phyloP scores from a whole-genome alignment of 2,329 filamentous ascomycete species.

The Trichoderma gracile region DNA sequence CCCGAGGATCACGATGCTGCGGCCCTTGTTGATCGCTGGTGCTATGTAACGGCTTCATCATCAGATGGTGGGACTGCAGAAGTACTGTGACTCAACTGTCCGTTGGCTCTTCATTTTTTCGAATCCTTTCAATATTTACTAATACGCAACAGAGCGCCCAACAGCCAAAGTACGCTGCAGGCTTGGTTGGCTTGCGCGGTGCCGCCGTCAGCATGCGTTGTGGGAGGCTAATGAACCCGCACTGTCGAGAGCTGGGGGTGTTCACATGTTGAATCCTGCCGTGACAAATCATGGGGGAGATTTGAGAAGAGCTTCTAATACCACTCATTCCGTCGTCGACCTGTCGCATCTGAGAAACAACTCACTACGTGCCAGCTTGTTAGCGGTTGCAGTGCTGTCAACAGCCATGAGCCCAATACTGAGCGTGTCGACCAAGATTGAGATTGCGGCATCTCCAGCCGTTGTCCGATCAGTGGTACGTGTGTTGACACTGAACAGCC shows the following conservation, averaged over 20 bases:
- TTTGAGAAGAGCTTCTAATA: neutral
- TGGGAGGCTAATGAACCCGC: neutral
- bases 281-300: neutral
- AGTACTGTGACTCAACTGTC: neutral
- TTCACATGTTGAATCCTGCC: neutral
- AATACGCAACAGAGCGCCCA: neutral
- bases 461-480: slow-evolving; percentile 16
- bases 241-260: neutral
- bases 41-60: too few species aligned
- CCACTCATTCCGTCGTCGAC: neutral
- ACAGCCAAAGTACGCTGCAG: neutral
- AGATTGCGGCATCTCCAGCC: slow-evolving; percentile 20
- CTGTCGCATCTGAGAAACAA: neutral
- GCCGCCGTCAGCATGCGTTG: neutral
- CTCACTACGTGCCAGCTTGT: too few species aligned
- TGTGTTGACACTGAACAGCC: neutral
- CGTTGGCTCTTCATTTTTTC: neutral
- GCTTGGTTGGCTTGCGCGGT: neutral
- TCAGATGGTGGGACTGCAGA: too few species aligned
- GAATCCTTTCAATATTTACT: neutral
- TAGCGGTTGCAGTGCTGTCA: neutral
- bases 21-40: too few species aligned
- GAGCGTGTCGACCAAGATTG: slow-evolving; percentile 20
- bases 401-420: slow-evolving; percentile 11
- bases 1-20: too few species aligned